Conservation (phyloP, 495 filamentous ascomycete species). For the Ramalina peruviana region DNA sequence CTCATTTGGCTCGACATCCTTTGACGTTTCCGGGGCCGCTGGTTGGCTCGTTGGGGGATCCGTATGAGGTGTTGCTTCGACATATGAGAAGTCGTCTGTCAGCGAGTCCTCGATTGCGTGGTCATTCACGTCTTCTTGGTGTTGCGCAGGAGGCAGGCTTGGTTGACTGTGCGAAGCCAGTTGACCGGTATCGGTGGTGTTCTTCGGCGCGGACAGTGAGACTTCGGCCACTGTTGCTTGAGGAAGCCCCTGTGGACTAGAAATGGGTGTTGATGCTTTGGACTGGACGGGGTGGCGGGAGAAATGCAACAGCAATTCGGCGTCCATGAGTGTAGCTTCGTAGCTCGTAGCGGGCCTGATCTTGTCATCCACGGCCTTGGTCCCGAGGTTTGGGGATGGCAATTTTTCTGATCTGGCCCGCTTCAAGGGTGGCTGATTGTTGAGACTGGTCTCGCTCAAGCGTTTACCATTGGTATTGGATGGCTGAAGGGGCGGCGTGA, state of each 20-base stretch:
- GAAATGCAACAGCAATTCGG: slow-evolving; percentile 34
- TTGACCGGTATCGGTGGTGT: too few species aligned
- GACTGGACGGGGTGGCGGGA: background rate
- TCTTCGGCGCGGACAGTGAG: too few species aligned
- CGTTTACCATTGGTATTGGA: background rate
- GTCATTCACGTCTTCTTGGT: background rate
- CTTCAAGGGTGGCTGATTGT: slow-evolving; percentile 36
- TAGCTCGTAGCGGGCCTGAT: slow-evolving; percentile 33
- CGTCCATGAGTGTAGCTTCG: slow-evolving; percentile 36
- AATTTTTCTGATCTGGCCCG: slow-evolving; percentile 44
- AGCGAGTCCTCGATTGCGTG: background rate
- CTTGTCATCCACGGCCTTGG: slow-evolving; percentile 6
- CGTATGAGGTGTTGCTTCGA: too few species aligned
- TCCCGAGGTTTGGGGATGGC: slow-evolving; percentile 31
- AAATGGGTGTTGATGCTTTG: too few species aligned
- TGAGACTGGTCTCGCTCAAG: background rate
- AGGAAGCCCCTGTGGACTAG: too few species aligned
- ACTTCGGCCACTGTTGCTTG: too few species aligned
- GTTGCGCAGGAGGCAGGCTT: too few species aligned
- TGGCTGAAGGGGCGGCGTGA: slow-evolving; percentile 12
- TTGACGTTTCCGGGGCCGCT: too few species aligned
- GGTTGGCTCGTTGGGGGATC: too few species aligned
- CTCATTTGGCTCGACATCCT: too few species aligned
- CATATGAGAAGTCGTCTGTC: too few species aligned
- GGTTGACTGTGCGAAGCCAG: too few species aligned